Conservation (phyloP, 495 filamentous ascomycete species). For the Penicillium verhagenii region DNA sequence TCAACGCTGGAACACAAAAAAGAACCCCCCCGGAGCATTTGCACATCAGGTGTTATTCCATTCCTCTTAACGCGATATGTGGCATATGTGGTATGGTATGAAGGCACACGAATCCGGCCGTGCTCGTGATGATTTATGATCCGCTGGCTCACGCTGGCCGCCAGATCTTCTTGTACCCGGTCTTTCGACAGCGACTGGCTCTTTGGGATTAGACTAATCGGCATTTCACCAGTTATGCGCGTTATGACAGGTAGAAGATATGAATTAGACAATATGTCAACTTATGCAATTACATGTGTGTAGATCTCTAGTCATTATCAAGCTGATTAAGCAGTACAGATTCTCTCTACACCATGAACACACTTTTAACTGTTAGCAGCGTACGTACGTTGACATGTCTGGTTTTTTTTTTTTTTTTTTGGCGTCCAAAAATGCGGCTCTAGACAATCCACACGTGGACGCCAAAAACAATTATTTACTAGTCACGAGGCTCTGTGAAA, state of each 20-base stretch:
- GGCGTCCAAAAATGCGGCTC: too few species aligned
- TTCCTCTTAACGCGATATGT: conserved; percentile 19
- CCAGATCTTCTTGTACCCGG: conserved; percentile 8
- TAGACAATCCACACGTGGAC: too few species aligned
- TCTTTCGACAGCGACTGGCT: not conserved
- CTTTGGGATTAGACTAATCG: not conserved
- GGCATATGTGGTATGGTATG: conserved; percentile 12
- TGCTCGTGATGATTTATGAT: conserved; percentile 29
- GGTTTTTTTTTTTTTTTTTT: too few species aligned
- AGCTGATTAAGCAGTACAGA: too few species aligned
- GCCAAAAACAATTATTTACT: too few species aligned
- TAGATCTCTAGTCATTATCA: too few species aligned
- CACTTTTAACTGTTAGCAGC: too few species aligned
- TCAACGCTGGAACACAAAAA: conserved; percentile 12
- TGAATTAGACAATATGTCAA: conserved; percentile 6
- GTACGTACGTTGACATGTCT: too few species aligned
- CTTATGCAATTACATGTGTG: not conserved
- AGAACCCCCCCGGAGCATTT: conserved; percentile 24
- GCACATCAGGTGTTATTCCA: conserved; percentile 21
- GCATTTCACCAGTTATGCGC: conserved; percentile 6
- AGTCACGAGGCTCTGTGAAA: too few species aligned
- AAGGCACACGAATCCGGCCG: conserved; percentile 20
- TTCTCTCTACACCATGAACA: too few species aligned
- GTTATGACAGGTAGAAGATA: conserved; percentile 18
- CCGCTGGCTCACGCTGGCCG: conserved; percentile 12